Evolutionary conservation across 1,139 yeast genomes (phyloP).

Genomic region (Kazachstania sp.): DNA sequence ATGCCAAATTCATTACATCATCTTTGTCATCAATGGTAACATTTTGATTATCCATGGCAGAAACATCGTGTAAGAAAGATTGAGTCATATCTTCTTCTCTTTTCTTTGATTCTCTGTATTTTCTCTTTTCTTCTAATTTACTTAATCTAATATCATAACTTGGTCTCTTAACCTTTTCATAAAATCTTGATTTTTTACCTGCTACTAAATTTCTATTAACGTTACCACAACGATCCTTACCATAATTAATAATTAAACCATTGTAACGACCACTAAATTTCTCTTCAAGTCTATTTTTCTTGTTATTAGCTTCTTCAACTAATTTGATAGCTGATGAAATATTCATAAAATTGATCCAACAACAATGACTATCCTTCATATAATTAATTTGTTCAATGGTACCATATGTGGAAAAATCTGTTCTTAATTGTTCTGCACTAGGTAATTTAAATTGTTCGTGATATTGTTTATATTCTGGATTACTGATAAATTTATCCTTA

Average conservation of each 20-base stretch:
- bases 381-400: slow-evolving; percentile 76
- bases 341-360: slow-evolving; percentile 70
- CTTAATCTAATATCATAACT: slow-evolving; percentile 20
- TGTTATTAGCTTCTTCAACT: slow-evolving; percentile 48
- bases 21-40: slow-evolving; percentile 7
- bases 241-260: slow-evolving; percentile 58
- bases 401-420: slow-evolving; percentile 63
- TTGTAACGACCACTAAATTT: slow-evolving; percentile 43
- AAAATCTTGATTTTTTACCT: slow-evolving; percentile 25
- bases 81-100: slow-evolving; percentile 5
- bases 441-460: slow-evolving; percentile 29
- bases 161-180: slow-evolving; percentile 38
- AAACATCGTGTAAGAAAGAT: not conserved
- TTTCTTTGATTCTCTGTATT: slow-evolving; percentile 15
- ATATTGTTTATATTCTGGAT: slow-evolving; percentile 25
- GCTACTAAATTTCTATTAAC: slow-evolving; percentile 33
- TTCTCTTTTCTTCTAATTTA: slow-evolving; percentile 26
- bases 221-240: slow-evolving; percentile 81
- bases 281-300: slow-evolving; percentile 29
- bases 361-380: slow-evolving; percentile 67
- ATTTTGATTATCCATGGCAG: not conserved
- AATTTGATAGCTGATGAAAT: slow-evolving; percentile 70
- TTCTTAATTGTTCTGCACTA: slow-evolving; percentile 47
- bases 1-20: slow-evolving; percentile 15
- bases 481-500: slow-evolving; percentile 28